phyloP scores from a whole-genome alignment of 805 yeast species.

The Scheffersomyces coipomensis region DNA sequence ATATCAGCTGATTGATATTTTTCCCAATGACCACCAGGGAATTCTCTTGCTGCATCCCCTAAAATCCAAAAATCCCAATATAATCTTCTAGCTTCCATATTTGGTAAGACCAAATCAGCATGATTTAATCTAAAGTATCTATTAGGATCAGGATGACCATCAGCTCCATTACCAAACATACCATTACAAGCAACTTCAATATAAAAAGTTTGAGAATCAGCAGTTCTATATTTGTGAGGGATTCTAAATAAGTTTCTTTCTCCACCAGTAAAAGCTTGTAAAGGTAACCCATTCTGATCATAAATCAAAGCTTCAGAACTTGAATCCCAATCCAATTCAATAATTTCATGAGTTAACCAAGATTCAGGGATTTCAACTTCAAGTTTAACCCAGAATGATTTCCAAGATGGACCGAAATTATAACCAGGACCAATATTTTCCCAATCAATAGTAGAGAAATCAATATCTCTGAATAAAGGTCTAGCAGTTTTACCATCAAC shows the following conservation, averaged over 20 bases:
- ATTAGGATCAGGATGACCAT: constrained; percentile 66
- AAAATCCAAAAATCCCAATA: constrained; percentile 83
- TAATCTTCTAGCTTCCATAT: constrained; percentile 74
- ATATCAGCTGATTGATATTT: constrained; percentile 77
- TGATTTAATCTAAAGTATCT: constrained; percentile 62
- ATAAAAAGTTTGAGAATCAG: constrained; percentile 64
- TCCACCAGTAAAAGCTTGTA: constrained; percentile 83
- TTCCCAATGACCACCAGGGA: constrained; percentile 73
- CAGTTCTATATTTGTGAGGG: constrained; percentile 53
- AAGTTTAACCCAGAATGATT: constrained; percentile 90
- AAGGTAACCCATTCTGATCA: constrained; percentile 60
- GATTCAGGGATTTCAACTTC: constrained; percentile 59
- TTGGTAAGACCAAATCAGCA: constrained; percentile 82
- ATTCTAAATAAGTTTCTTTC: constrained; percentile 74
- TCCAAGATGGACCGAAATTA: constrained; percentile 93
- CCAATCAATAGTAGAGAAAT: constrained; percentile 49
- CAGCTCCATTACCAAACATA: constrained; percentile 75
- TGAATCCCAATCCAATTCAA: constrained; percentile 81
- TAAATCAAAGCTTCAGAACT: constrained; percentile 84
- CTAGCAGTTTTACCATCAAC: constrained; percentile 46
- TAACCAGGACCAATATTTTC: constrained; percentile 66
- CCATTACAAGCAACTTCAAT: constrained; percentile 92
- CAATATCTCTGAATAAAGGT: constrained; percentile 59
- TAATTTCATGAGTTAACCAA: constrained; percentile 50
- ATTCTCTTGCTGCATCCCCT: constrained; percentile 88